phyloP scores from a whole-genome alignment of 768 basidiomycete genomes.

The Steccherinum ochraceum region DNA sequence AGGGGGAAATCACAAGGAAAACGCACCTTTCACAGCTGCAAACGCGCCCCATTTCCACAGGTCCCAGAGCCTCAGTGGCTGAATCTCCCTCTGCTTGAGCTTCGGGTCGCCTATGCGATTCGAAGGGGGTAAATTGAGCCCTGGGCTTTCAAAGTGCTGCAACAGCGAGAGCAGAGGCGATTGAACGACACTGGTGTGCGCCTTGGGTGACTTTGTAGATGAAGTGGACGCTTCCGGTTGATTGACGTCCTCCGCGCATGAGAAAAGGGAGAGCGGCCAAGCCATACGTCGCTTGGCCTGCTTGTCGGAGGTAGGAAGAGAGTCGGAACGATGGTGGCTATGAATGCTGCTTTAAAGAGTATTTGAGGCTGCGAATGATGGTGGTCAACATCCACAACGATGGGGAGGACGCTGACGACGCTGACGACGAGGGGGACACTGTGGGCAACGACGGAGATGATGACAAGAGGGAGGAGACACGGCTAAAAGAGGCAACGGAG shows the following conservation, averaged over 20 bases:
- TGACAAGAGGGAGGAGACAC: background rate
- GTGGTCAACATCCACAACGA: too few relatives aligned
- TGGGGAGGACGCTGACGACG: too few relatives aligned
- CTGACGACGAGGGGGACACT: too few relatives aligned
- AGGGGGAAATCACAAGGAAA: constrained; percentile 26
- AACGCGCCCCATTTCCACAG: constrained; percentile 52
- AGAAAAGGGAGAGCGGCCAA: constrained; percentile 17
- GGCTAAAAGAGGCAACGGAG: background rate
- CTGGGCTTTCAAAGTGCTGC: constrained; percentile 58
- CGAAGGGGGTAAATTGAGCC: constrained; percentile 61
- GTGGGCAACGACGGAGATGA: background rate
- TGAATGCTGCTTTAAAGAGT: background rate
- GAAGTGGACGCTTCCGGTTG: background rate
- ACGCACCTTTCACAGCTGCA: constrained; percentile 60
- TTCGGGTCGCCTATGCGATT: constrained; percentile 60
- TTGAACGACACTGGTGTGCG: background rate
- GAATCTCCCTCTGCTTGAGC: constrained; percentile 50
- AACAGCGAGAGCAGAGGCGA: constrained; percentile 23
- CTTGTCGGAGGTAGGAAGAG: background rate
- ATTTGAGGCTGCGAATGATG: too few relatives aligned
- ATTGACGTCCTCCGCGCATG: constrained; percentile 1
- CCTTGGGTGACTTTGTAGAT: background rate
- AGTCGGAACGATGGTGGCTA: background rate
- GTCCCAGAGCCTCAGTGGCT: constrained; percentile 59
- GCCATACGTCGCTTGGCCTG: constrained; percentile 7